Conservation (phyloP, 2,329 filamentous ascomycete species). For the Trichoderma cornu-damae region DNA sequence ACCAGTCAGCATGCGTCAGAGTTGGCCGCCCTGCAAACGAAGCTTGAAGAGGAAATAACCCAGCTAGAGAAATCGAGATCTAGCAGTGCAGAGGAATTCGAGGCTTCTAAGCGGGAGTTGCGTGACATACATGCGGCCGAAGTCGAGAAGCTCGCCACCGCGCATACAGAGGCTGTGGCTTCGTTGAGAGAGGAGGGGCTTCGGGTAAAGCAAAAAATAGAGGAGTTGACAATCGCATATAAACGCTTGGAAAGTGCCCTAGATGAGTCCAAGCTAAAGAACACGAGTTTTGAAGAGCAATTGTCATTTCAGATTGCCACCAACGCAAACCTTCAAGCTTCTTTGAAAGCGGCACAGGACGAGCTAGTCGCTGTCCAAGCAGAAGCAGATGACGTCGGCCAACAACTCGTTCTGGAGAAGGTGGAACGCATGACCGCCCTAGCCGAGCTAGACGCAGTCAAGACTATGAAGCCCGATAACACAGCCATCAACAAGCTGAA, state of each 20-base stretch:
- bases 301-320: slow-evolving; percentile 34
- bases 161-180: slow-evolving; percentile 41
- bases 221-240: slow-evolving; percentile 37
- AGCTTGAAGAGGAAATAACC: slow-evolving; percentile 37
- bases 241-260: slow-evolving; percentile 40
- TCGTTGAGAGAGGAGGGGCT: slow-evolving; percentile 37
- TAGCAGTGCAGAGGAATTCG: slow-evolving; percentile 41
- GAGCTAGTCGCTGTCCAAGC: slow-evolving; percentile 42
- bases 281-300: slow-evolving; percentile 33
- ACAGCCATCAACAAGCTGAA: slow-evolving; percentile 49
- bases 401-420: slow-evolving; percentile 54
- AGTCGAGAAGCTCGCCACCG: slow-evolving; percentile 42
- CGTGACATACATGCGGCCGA: slow-evolving; percentile 43
- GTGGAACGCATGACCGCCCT: slow-evolving; percentile 55
- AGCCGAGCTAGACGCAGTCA: slow-evolving; percentile 55
- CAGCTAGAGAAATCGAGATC: slow-evolving; percentile 45
- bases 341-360: slow-evolving; percentile 38
- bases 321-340: slow-evolving; percentile 34
- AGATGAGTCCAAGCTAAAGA: slow-evolving; percentile 35
- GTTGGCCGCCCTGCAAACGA: slow-evolving; percentile 32
- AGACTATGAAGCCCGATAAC: slow-evolving; percentile 53
- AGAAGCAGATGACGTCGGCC: slow-evolving; percentile 47
- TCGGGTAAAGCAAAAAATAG: slow-evolving; percentile 39
- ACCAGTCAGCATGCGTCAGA: slow-evolving; percentile 21
- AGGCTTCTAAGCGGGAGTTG: slow-evolving; percentile 42